Percentiles rank a stretch among this genome's conserved stretches.
Evolutionary conservation across 805 yeast species (phyloP).

Genomic region (Saccharomyces eubayanus): DNA sequence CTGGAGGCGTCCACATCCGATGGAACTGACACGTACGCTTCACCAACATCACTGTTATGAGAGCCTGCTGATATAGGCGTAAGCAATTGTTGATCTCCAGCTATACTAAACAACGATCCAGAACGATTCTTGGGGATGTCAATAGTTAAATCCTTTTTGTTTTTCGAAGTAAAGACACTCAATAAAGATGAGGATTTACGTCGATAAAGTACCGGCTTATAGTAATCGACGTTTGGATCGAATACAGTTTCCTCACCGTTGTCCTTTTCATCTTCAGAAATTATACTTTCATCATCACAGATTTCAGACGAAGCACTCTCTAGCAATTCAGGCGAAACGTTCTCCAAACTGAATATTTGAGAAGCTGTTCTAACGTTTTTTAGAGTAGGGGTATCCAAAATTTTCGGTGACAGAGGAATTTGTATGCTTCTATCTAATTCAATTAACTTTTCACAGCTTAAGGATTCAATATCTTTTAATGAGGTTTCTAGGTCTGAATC

Average conservation of each 20-base stretch:
- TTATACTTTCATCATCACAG: conserved; percentile 14
- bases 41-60: not conserved
- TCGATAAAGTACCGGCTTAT: conserved; percentile 14
- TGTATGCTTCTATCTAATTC: conserved; percentile 19
- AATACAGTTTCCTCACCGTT: conserved; percentile 1
- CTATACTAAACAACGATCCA: not conserved
- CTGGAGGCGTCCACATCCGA: conserved; percentile 6
- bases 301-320: not conserved
- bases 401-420: conserved; percentile 14
- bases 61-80: not conserved
- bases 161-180: conserved; percentile 19
- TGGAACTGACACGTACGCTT: conserved; percentile 6
- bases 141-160: conserved; percentile 10
- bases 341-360: conserved; percentile 4
- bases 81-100: not conserved
- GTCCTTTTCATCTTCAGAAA: conserved; percentile 8
- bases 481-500: conserved; percentile 6
- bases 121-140: conserved; percentile 7
- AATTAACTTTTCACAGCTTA: conserved; percentile 20
- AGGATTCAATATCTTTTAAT: conserved; percentile 16
- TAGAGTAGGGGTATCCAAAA: conserved; percentile 3
- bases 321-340: not conserved
- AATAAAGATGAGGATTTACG: conserved; percentile 23
- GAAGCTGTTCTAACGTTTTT: conserved; percentile 12
- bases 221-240: conserved; percentile 14